These are phyloP conservation scores for Aureobasidium sp. DNA, from an alignment of 2,329 filamentous ascomycete species.

Conservation along the genomic window DNA sequence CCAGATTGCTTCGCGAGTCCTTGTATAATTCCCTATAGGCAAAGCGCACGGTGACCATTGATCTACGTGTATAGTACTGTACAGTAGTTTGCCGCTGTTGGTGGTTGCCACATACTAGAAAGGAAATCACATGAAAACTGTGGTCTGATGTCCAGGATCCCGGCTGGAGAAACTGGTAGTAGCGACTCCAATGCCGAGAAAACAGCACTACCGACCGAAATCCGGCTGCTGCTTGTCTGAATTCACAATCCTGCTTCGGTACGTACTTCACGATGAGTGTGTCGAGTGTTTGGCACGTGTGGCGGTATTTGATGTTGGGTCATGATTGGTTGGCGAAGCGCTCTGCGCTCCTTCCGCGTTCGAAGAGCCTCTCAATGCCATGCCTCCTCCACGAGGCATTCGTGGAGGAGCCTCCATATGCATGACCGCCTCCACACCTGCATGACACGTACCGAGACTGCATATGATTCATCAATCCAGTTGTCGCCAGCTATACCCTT, in stretches of 20 bases:
- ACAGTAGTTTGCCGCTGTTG: neutral
- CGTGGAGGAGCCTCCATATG: neutral
- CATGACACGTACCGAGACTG: neutral
- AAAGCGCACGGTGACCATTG: neutral
- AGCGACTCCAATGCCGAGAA: neutral
- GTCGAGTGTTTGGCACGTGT: neutral
- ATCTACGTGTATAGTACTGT: neutral
- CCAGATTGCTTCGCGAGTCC: neutral
- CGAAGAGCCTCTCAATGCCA: neutral
- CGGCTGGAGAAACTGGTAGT: neutral
- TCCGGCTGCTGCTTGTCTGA: neutral
- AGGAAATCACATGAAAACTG: too few relatives aligned
- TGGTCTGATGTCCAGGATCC: neutral
- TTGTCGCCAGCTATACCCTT: neutral
- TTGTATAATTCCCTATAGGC: too few relatives aligned
- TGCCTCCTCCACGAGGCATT: neutral
- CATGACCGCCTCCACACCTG: neutral
- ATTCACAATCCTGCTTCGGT: neutral
- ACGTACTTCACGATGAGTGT: neutral
- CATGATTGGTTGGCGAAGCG: neutral
- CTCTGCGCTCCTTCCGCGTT: neutral
- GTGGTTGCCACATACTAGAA: neutral
- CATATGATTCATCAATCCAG: neutral
- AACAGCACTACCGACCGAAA: neutral
- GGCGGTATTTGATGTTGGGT: neutral